A percentile compares a stretch with the other conserved stretches of the same genome.
Conservation (phyloP, 208 protist genomes). For the Jaenimonas drosophilae region DNA sequence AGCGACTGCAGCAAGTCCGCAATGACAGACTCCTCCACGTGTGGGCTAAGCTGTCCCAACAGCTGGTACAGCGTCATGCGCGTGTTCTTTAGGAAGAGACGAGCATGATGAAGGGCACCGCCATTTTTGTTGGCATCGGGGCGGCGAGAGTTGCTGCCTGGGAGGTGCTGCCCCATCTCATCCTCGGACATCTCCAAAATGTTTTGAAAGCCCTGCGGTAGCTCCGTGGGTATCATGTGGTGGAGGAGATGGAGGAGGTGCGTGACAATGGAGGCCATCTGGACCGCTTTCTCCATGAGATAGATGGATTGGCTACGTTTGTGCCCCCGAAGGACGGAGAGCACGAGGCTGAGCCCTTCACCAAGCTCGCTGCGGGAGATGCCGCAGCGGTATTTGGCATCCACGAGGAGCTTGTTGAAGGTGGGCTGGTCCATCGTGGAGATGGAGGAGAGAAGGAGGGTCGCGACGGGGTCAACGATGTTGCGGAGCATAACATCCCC, state of each 20-base stretch:
- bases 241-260: slow-evolving; percentile 41
- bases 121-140: slow-evolving; percentile 3
- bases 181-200: slow-evolving; percentile 27
- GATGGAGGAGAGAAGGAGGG: slow-evolving; percentile 18
- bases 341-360: slow-evolving; percentile 31
- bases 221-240: slow-evolving; percentile 19
- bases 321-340: slow-evolving; percentile 53
- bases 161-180: slow-evolving; percentile 34
- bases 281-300: slow-evolving; percentile 26
- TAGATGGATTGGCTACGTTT: slow-evolving; percentile 27
- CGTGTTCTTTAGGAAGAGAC: slow-evolving; percentile 26
- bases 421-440: slow-evolving; percentile 14
- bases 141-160: slow-evolving; percentile 26
- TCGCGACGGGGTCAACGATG: slow-evolving; percentile 47
- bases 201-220: slow-evolving; percentile 24
- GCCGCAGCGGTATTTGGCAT: slow-evolving; percentile 3
- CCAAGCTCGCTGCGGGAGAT: slow-evolving; percentile 25
- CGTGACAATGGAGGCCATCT: slow-evolving; percentile 21
- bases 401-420: slow-evolving; percentile 58
- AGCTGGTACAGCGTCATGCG: slow-evolving; percentile 62
- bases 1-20: slow-evolving; percentile 26
- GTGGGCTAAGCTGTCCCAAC: slow-evolving; percentile 34
- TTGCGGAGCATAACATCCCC: slow-evolving; percentile 33
- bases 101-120: slow-evolving; percentile 11
- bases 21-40: slow-evolving; percentile 33